Evolutionary conservation across 2,329 filamentous ascomycete species (phyloP), one percentile per base, ranked within the genome.

Genomic region (Nemania bipapillata): DNA sequence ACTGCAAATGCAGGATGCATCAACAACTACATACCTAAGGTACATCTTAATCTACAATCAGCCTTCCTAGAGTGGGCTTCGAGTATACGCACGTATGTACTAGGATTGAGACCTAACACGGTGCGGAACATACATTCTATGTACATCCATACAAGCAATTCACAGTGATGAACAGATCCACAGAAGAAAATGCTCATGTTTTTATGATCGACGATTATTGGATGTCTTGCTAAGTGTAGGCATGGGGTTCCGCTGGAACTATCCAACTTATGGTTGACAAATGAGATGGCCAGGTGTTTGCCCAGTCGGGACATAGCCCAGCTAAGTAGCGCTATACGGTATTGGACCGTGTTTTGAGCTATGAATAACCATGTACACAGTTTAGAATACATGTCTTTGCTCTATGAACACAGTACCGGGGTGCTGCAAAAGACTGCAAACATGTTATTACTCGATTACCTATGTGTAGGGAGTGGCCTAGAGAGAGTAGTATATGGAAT

Each of bases 131-230:
- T 45, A 45, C 17, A 45, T 45, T 20, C 40, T n/a, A 45, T 4
- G 40, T 45, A 45, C n/a, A 45, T 17, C 37, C 15, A n/a, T 12
- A 12, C n/a, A 42, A n/a, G 15, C 17, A 45, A 5, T 17, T 45
- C 17, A 22, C 17, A 45, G 6, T n/a, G 17, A 20, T n/a, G 17
- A 6, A n/a, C 40, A 45, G 15, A 17, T 40, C 37, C 9, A 40
- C 37, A 45, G 40, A 45, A 45, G 40, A 22, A 45, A 45, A 42
- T 42, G 37, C 40, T 45, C 40, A 45, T 20, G 40, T 17, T 20
- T 50, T 50, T 24, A 50, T 24, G 47, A 50, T 50, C 47, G 47
- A 26, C 47, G 22, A 50, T 50, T 50, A 26, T 28, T 26, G 22
- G 40, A 45, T 45, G 9, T n/a, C n/a, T 45, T 20, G 40, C 40